Conservation (phyloP, 2,329 filamentous ascomycete genomes). For the Chaetoscypha palmicola region DNA sequence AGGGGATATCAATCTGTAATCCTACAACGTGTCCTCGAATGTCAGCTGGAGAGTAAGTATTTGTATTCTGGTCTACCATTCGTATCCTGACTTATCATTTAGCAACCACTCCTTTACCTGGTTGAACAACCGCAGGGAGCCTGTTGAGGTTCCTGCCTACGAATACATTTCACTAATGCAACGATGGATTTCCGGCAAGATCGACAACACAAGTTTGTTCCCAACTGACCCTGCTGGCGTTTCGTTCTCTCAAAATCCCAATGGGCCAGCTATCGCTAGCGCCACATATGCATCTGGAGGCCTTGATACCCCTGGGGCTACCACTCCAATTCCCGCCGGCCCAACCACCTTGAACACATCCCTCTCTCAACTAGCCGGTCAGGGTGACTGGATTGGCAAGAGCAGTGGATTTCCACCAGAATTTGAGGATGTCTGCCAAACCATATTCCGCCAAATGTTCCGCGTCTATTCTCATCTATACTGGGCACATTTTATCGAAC, state of each 20-base stretch:
- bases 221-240: slow-evolving; percentile 73
- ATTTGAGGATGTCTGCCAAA: slow-evolving; percentile 85
- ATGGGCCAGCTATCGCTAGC: slow-evolving; percentile 50
- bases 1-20: slow-evolving; percentile 76
- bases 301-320: slow-evolving; percentile 36
- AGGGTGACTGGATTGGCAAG: slow-evolving; percentile 78
- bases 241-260: slow-evolving; percentile 57
- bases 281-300: slow-evolving; percentile 50
- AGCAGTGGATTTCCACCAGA: slow-evolving; percentile 85
- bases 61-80: no score
- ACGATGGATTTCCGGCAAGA: slow-evolving; percentile 95
- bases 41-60: slow-evolving; percentile 83
- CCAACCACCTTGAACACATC: slow-evolving; percentile 42
- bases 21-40: slow-evolving; percentile 78
- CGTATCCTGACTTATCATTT: slow-evolving; percentile 1
- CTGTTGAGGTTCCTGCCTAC: slow-evolving; percentile 84
- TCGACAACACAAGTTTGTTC: slow-evolving; percentile 83
- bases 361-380: slow-evolving; percentile 54
- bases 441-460: slow-evolving; percentile 97
- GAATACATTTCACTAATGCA: slow-evolving; percentile 96
- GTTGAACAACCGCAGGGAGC: slow-evolving; percentile 81
- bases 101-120: slow-evolving; percentile 94
- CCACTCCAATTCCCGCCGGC: slow-evolving; percentile 31
- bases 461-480: slow-evolving; percentile 96
- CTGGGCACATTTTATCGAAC: slow-evolving; percentile 86